Evolutionary conservation across 106 monocot genomes (phyloP), one percentile per base, ranked within the genome.

Genomic region (Platanthera zijinensis): DNA sequence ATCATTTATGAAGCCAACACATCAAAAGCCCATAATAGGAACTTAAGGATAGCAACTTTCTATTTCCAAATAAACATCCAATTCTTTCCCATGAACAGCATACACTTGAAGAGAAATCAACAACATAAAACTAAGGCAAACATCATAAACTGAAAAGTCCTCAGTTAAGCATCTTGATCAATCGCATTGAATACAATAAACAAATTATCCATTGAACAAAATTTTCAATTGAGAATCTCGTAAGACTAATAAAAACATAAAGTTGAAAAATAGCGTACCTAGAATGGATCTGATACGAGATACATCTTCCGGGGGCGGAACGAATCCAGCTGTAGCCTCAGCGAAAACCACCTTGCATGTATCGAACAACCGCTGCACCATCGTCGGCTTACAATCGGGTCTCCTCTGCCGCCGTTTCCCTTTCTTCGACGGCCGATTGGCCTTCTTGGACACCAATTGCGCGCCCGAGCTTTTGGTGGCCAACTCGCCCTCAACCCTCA

Each of bases 311-410:
- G 71, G 85, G 7, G 85, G 61, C 17, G 92, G 95, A 3, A 90
- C 79, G 45, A 92, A 22, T 1, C 90, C 90, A 0, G 92, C 77
- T 8, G 68, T 87, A n/a, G 82, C 79, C 52, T 79, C 78, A 10
- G 86, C 86, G 79, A 96, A 96, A 21, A 89, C 85, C 45, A 81
- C 87, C 82, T 69, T 82, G 84, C 95, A 92, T 2, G 86, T 82
- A 32, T 87, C 85, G 61, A 82, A 92, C 28, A 96, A 81, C 74
- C 53, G 80, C 81, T 89, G 90, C 7, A 77, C 85, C 12, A 75
- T 73, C 14, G 81, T n/a, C 70, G 83, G 71, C 79, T 79, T 74
- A 15, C 50, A 17, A 59, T 18, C 51, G 9, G 76, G 8, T 54
- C 61, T 78, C 74, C 50, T 78, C 45, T 80, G 74, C 80, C 75